Evolutionary conservation across 176 grass and related monocot species (phyloP).

Genomic region (Phoenix dactylifera): DNA sequence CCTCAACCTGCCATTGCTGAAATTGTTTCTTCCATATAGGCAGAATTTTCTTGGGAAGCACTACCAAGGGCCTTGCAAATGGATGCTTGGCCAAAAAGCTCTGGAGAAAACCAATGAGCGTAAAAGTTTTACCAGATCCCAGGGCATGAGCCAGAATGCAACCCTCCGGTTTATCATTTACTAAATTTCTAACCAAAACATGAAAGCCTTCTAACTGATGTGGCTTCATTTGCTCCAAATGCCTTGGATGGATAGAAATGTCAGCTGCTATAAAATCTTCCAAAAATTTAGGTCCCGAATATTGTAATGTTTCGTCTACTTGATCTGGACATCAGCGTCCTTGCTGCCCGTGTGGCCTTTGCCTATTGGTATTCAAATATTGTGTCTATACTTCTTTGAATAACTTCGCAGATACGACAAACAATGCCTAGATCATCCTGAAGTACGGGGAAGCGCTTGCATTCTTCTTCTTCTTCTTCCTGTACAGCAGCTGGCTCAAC

Average conservation of each 20-base stretch:
- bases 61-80: too few relatives aligned
- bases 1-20: too few relatives aligned
- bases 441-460: too few relatives aligned
- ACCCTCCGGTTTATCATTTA: slow-evolving; percentile 28
- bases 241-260: slow-evolving; percentile 82
- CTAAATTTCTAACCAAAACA: slow-evolving; percentile 86
- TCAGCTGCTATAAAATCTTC: slow-evolving; percentile 20
- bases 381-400: slow-evolving; percentile 80
- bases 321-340: slow-evolving; percentile 30
- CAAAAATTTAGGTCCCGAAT: slow-evolving; percentile 24
- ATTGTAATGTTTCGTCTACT: slow-evolving; percentile 33
- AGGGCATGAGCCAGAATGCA: too few relatives aligned
- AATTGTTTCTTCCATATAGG: too few relatives aligned
- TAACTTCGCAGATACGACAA: slow-evolving; percentile 83
- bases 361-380: slow-evolving; percentile 93
- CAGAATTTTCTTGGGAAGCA: too few relatives aligned
- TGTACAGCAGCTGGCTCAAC: slow-evolving; percentile 10
- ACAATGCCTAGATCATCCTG: slow-evolving; percentile 51
- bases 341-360: slow-evolving; percentile 59
- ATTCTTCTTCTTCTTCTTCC: too few relatives aligned
- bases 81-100: too few relatives aligned
- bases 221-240: slow-evolving; percentile 62
- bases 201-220: slow-evolving; percentile 94
- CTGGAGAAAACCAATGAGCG: too few relatives aligned
- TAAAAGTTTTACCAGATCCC: too few relatives aligned